Evolutionary conservation across 306 rosid species (phyloP).

Genomic region (Lathyrus aphaca): DNA sequence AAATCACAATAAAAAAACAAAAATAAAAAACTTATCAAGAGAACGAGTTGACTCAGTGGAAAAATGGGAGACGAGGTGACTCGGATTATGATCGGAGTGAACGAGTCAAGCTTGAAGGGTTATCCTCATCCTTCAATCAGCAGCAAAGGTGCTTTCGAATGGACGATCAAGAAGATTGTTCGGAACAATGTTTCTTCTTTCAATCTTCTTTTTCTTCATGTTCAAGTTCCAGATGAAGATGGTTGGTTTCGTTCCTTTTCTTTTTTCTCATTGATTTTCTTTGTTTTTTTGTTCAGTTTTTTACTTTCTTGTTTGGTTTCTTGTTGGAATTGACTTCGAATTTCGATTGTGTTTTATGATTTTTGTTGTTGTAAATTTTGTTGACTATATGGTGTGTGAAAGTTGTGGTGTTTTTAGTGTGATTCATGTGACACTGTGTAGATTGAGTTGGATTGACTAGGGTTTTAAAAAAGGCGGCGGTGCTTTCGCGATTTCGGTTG

Average conservation of each 20-base stretch:
- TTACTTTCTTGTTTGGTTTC: neutral
- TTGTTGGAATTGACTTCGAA: neutral
- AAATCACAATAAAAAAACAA: neutral
- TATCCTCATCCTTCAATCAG: conserved; percentile 89
- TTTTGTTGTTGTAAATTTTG: neutral
- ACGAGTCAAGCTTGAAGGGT: conserved; percentile 87
- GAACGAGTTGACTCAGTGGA: conserved; percentile 27
- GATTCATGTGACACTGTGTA: neutral
- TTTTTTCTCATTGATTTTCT: neutral
- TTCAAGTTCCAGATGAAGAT: conserved; percentile 92
- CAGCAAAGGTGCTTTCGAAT: conserved; percentile 86
- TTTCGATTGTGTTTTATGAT: neutral
- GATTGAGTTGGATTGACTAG: neutral
- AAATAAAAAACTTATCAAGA: neutral
- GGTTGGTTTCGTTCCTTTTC: conserved; percentile 31
- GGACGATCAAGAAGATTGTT: conserved; percentile 84
- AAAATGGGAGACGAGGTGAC: conserved; percentile 39
- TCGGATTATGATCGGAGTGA: conserved; percentile 82
- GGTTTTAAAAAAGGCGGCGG: too few relatives aligned
- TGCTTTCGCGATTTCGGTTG: too few relatives aligned
- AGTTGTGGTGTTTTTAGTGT: neutral
- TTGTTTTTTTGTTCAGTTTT: neutral
- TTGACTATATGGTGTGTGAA: neutral
- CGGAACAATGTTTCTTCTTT: conserved; percentile 66
- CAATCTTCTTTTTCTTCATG: conserved; percentile 80